Conservation (phyloP, 1,139 yeast species). For the Chernovozyma aurita region DNA sequence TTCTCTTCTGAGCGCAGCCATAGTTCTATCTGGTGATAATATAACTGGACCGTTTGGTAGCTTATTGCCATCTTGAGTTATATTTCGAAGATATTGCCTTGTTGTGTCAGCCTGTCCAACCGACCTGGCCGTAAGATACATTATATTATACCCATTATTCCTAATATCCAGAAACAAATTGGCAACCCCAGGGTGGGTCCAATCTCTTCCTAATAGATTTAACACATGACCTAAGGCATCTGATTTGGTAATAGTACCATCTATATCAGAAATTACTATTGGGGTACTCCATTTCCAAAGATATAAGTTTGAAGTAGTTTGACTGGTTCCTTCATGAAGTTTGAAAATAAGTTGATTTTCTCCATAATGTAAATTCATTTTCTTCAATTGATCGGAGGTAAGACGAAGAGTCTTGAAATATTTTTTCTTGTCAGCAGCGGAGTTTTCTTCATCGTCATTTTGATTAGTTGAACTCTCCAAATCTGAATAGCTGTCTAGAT, state of each 20-base stretch:
- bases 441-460: constrained; percentile 8
- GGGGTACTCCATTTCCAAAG: constrained; percentile 86
- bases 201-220: constrained; percentile 91
- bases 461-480: constrained; percentile 1
- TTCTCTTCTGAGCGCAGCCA: constrained; percentile 90
- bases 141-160: constrained; percentile 84
- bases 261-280: constrained; percentile 94
- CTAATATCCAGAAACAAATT: constrained; percentile 80
- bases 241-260: constrained; percentile 96
- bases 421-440: constrained; percentile 27
- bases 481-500: neutral
- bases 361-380: constrained; percentile 72
- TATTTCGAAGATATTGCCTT: constrained; percentile 72
- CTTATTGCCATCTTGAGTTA: constrained; percentile 67
- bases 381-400: constrained; percentile 82
- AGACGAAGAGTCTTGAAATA: constrained; percentile 86
- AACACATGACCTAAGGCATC: constrained; percentile 97
- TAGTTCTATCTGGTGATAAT: constrained; percentile 91
- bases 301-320: constrained; percentile 67
- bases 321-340: constrained; percentile 78
- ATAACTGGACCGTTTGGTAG: constrained; percentile 94
- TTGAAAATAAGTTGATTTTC: constrained; percentile 74
- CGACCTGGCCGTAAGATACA: constrained; percentile 91
- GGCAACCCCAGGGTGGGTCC: constrained; percentile 98
- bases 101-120: constrained; percentile 97